Evolutionary conservation across 2,329 filamentous ascomycete species (phyloP).

Genomic region (Aspergillus fischeri): DNA sequence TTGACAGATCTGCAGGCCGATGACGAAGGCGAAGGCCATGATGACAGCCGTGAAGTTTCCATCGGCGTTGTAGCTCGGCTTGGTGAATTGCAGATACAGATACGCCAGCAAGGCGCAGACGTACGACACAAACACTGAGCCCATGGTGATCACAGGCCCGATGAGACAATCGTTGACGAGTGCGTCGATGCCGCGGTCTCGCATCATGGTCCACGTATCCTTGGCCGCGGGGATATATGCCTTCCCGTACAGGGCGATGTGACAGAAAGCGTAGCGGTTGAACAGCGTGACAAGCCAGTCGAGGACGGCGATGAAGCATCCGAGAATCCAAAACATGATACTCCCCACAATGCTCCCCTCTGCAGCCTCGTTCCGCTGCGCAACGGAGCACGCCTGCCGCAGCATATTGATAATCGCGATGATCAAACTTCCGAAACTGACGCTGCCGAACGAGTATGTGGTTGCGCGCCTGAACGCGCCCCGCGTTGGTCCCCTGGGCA

Average conservation of each 20-base stretch:
- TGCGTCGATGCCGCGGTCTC: constrained; percentile 84
- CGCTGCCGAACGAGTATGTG: constrained; percentile 90
- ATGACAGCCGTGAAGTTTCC: constrained; percentile 68
- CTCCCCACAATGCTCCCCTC: constrained; percentile 65
- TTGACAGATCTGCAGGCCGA: constrained; percentile 84
- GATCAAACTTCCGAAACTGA: constrained; percentile 78
- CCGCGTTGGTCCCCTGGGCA: constrained; percentile 73
- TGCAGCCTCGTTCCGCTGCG: constrained; percentile 59
- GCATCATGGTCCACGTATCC: constrained; percentile 87
- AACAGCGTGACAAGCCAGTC: constrained; percentile 85
- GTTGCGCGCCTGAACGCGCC: constrained; percentile 77
- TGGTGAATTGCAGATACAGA: constrained; percentile 77
- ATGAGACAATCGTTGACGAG: constrained; percentile 85
- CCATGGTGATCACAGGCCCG: constrained; percentile 68
- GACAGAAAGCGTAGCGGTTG: constrained; percentile 88
- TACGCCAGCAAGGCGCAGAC: constrained; percentile 77
- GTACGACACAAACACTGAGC: constrained; percentile 78
- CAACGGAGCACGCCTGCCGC: constrained; percentile 76
- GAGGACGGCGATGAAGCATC: constrained; percentile 71
- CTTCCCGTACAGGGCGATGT: constrained; percentile 91
- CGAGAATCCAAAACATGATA: constrained; percentile 69
- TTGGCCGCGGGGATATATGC: constrained; percentile 81
- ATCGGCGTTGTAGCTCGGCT: constrained; percentile 72
- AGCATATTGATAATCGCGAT: constrained; percentile 85
- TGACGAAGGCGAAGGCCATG: constrained; percentile 80